A percentile compares a stretch with the other conserved stretches of the same genome.
Conservation (phyloP, 192 early-diverging fungal genomes). For the Coemansia sp. region DNA sequence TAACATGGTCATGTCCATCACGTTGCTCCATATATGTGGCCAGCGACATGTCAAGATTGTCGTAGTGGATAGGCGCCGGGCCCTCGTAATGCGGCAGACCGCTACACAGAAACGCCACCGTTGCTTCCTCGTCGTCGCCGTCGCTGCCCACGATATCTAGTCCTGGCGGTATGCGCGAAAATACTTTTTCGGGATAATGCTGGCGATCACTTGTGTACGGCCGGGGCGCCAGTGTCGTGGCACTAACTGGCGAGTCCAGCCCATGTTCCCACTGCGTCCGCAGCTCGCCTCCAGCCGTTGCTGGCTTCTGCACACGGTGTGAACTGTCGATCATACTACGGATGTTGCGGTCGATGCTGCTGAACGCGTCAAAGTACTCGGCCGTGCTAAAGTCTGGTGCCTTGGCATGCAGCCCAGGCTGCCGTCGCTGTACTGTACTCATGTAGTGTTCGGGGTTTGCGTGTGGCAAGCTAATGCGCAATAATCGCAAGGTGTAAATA, state of each 20-base stretch:
- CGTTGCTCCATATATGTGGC: constrained; percentile 2
- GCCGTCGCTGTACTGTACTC: constrained; percentile 1
- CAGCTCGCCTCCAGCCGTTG: background rate
- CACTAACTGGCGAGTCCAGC: background rate
- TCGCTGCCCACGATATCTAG: constrained; percentile 8
- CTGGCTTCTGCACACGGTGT: background rate
- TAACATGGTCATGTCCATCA: background rate
- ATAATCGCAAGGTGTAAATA: constrained; percentile 1
- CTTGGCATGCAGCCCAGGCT: background rate
- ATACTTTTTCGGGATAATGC: background rate
- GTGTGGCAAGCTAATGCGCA: no score
- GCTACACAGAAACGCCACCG: constrained; percentile 46
- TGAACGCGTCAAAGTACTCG: constrained; percentile 37
- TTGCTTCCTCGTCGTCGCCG: constrained; percentile 33
- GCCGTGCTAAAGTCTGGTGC: constrained; percentile 17
- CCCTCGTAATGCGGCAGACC: constrained; percentile 49
- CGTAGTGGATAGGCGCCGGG: constrained; percentile 27
- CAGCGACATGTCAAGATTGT: constrained; percentile 20
- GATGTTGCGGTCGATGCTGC: constrained; percentile 36
- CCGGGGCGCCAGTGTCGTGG: background rate
- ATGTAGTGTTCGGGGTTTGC: background rate
- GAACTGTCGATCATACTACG: constrained; percentile 28
- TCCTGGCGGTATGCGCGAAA: constrained; percentile 6
- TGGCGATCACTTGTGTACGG: background rate
- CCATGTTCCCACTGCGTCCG: background rate